Evolutionary conservation across 768 basidiomycete genomes (phyloP).

Genomic region (Tubosaeta sp.): DNA sequence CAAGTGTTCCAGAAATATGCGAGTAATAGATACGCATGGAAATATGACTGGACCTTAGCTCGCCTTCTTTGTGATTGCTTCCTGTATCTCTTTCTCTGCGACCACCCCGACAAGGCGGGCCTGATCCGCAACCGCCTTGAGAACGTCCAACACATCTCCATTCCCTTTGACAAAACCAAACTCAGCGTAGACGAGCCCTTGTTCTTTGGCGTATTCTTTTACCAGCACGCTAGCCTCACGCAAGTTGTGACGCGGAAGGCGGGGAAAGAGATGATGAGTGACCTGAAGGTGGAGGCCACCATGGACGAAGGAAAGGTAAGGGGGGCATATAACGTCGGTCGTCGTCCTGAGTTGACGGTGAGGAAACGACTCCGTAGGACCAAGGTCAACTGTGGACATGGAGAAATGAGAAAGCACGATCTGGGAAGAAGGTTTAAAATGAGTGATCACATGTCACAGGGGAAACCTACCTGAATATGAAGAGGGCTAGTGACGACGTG

Average conservation of each 20-base stretch:
- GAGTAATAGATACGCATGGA: background rate
- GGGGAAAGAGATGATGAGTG: slow-evolving; percentile 95
- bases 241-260: slow-evolving; percentile 91
- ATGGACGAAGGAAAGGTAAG: slow-evolving; percentile 82
- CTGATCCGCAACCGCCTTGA: slow-evolving; percentile 85
- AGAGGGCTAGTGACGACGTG: slow-evolving; percentile 85
- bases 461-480: slow-evolving; percentile 74
- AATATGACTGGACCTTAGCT: slow-evolving; percentile 2
- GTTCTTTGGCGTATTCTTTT: slow-evolving; percentile 82
- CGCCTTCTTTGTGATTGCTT: slow-evolving; percentile 53
- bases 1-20: background rate
- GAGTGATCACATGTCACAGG: background rate
- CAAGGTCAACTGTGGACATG: slow-evolving; percentile 89
- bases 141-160: slow-evolving; percentile 73
- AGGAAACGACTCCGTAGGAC: slow-evolving; percentile 86
- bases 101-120: slow-evolving; percentile 78
- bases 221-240: slow-evolving; percentile 77
- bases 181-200: slow-evolving; percentile 83
- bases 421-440: slow-evolving; percentile 31
- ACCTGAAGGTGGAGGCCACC: slow-evolving; percentile 98
- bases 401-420: slow-evolving; percentile 98
- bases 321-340: slow-evolving; percentile 87
- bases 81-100: slow-evolving; percentile 67
- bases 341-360: slow-evolving; percentile 97
- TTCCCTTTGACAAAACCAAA: slow-evolving; percentile 91